Conservation (phyloP, 192 early-diverging fungal genomes). For the Glomus cerebriforme region DNA sequence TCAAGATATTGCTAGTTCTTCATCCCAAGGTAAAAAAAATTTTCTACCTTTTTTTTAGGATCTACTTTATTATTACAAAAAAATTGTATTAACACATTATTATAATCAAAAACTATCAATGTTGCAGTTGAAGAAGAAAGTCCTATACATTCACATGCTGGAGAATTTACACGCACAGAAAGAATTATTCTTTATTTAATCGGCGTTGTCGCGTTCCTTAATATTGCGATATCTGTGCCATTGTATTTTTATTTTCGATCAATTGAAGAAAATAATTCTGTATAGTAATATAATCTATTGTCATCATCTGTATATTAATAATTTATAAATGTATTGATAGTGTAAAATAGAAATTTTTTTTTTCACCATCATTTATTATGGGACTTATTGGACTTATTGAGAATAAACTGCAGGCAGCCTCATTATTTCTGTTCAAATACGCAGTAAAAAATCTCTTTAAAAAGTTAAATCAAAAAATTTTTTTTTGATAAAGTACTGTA, state of each 20-base stretch:
- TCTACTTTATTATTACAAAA: slow-evolving; percentile 21
- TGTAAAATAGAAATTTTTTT: neutral
- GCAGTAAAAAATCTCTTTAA: no score
- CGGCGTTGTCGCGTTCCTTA: slow-evolving; percentile 33
- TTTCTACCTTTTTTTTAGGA: slow-evolving; percentile 21
- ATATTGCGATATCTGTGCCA: slow-evolving; percentile 41
- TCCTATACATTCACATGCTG: slow-evolving; percentile 3
- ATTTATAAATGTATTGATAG: neutral
- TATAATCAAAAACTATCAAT: neutral
- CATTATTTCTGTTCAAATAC: no score
- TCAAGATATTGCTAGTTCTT: neutral
- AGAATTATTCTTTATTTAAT: slow-evolving; percentile 40
- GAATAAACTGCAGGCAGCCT: neutral
- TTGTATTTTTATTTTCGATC: slow-evolving; percentile 41
- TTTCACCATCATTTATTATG: no score
- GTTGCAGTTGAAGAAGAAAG: slow-evolving; percentile 25
- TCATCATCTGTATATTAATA: neutral
- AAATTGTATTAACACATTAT: neutral
- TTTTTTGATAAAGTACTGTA: no score
- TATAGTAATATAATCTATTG: neutral
- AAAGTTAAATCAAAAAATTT: no score
- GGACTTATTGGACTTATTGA: no score
- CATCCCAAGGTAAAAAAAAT: neutral
- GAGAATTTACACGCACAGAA: slow-evolving; percentile 42
- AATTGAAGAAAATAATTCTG: neutral